Evolutionary conservation across 805 yeast species (phyloP).

Genomic region (Teunomyces lycoperdinae): DNA sequence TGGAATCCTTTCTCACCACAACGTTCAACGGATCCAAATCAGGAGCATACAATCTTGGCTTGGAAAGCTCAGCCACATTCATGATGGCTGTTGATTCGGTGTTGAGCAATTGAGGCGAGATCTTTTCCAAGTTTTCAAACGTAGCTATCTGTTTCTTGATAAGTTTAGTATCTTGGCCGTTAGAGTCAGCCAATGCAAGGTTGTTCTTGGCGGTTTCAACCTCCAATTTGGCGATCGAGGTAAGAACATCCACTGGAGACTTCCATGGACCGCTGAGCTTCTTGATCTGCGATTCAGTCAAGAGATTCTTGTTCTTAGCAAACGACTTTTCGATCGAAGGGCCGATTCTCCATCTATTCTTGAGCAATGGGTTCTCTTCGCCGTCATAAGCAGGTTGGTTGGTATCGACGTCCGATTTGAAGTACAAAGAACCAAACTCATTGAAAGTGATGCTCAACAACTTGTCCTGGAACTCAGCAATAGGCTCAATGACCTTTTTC

Average conservation of each 20-base stretch:
- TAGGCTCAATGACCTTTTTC: slow-evolving; percentile 63
- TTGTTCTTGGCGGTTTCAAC: slow-evolving; percentile 56
- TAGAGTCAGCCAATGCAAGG: slow-evolving; percentile 47
- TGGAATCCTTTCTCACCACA: slow-evolving; percentile 37
- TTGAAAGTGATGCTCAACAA: slow-evolving; percentile 60
- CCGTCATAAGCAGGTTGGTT: slow-evolving; percentile 53
- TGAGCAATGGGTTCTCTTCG: slow-evolving; percentile 53
- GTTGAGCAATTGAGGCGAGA: slow-evolving; percentile 61
- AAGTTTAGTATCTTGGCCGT: slow-evolving; percentile 39
- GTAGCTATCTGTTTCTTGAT: slow-evolving; percentile 54
- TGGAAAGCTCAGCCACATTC: slow-evolving; percentile 57
- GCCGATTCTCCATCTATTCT: slow-evolving; percentile 83
- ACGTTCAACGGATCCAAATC: slow-evolving; percentile 93
- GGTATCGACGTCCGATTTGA: slow-evolving; percentile 63
- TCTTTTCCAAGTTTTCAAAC: slow-evolving; percentile 54
- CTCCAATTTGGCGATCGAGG: slow-evolving; percentile 64
- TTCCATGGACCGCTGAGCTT: slow-evolving; percentile 77
- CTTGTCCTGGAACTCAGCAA: slow-evolving; percentile 62
- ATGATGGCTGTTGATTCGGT: slow-evolving; percentile 55
- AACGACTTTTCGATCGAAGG: slow-evolving; percentile 80
- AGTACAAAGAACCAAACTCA: slow-evolving; percentile 79
- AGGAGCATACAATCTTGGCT: slow-evolving; percentile 73
- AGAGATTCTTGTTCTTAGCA: slow-evolving; percentile 61
- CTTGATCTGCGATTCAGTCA: slow-evolving; percentile 49
- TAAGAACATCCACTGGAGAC: slow-evolving; percentile 60